Base-by-base conservation (phyloP, 2,329 filamentous ascomycete genomes). In the Verticillium klebahnii region DNA sequence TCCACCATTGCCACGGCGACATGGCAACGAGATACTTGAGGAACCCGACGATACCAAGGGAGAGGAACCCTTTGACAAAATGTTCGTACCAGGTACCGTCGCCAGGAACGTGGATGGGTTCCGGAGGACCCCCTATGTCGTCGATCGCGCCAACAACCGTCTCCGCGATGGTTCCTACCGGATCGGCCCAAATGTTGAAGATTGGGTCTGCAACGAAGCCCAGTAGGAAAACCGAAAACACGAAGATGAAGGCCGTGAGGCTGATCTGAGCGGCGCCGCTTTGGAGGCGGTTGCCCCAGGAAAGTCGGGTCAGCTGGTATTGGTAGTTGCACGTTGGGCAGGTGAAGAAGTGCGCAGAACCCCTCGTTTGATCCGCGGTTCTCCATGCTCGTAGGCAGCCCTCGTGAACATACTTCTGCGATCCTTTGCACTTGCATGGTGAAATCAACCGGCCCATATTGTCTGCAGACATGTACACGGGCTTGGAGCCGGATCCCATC, bases 131-230 rank as follows among this genome's bases (percentile, higher is more conserved):
- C 45, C 81, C 75, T 50, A 75, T 69, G 52, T 79, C 79, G 37
- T 76, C 76, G 70, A 71, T 75, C 63, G 78, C 74, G 58, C 74
- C 78, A 32, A 80, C 76, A 31, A 87, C 77, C 50, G 82, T 76
- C 25, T 84, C 82, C 37, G 78, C 73, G 58, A 89, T 79, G 12
- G 85, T 86, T 58, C 87, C 86, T 61, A 87, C 76, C 0, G 93
- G 93, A 70, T 97, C 92, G 60, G 94, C 77, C 80, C 94, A 97
- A 32, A 97, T 78, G 68, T 93, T 91, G 73, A 98, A 89, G 63
- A 98, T 92, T 1, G 93, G 93, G 74, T 98, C 93, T 63, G 93
- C 94, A 67, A 98, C 77, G 70, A 97, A 98, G 52, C 95, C 95
- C 61, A 98, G 85, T 0, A 91, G 45, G 70, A 97, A 98, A 31